These are phyloP conservation scores for Paracoccidioides lutzii DNA, from an alignment of 2,329 filamentous ascomycete species.

Conservation along the genomic window DNA sequence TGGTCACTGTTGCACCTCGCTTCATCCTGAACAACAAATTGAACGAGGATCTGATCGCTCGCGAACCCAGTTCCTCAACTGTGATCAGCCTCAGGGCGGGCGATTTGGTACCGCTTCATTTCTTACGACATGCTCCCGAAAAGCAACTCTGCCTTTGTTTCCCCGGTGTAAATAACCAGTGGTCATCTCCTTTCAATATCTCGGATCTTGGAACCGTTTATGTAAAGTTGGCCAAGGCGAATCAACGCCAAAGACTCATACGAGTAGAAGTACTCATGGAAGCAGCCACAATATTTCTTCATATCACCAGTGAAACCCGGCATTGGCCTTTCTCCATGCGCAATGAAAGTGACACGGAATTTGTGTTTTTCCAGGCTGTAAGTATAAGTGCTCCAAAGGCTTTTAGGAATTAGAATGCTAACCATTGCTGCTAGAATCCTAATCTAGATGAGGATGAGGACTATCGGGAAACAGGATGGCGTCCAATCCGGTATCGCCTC, in stretches of 20 bases:
- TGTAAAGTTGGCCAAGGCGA: slow-evolving; percentile 82
- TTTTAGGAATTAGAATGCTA: neutral
- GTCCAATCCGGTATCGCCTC: slow-evolving; percentile 79
- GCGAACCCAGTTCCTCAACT: slow-evolving; percentile 83
- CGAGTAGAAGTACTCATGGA: slow-evolving; percentile 86
- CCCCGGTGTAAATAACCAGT: slow-evolving; percentile 87
- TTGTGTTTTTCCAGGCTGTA: slow-evolving; percentile 84
- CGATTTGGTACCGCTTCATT: slow-evolving; percentile 76
- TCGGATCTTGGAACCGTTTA: slow-evolving; percentile 86
- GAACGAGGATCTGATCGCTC: slow-evolving; percentile 73
- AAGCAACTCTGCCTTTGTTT: slow-evolving; percentile 92
- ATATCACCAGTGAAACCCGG: slow-evolving; percentile 79
- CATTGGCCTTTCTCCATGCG: slow-evolving; percentile 98
- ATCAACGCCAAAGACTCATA: slow-evolving; percentile 77
- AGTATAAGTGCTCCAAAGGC: slow-evolving; percentile 5
- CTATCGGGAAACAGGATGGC: slow-evolving; percentile 71
- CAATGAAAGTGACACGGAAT: slow-evolving; percentile 94
- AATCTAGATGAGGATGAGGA: slow-evolving; percentile 82
- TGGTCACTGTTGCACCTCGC: slow-evolving; percentile 81
- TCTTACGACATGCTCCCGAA: slow-evolving; percentile 65
- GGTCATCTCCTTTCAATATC: slow-evolving; percentile 97
- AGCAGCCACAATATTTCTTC: slow-evolving; percentile 82
- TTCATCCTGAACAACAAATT: slow-evolving; percentile 93
- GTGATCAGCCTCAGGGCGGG: slow-evolving; percentile 64
- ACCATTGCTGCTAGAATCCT: slow-evolving; percentile 44